Percentiles rank a stretch among this genome's conserved stretches.
Conservation (phyloP, 495 filamentous ascomycete species). For the Chlorociboria aeruginascens region DNA sequence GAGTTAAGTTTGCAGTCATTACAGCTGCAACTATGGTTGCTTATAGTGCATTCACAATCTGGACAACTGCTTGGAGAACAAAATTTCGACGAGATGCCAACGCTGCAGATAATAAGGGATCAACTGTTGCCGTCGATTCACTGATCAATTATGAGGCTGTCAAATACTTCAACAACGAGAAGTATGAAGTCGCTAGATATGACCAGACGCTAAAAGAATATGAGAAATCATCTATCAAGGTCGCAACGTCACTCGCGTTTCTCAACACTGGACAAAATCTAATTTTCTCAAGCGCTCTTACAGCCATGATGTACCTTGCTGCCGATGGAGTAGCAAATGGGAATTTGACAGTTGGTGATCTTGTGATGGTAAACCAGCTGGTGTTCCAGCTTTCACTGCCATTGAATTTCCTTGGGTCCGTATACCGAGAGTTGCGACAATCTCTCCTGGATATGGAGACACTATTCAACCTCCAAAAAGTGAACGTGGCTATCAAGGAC, state of each 20-base stretch:
- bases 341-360: slow-evolving; percentile 78
- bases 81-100: slow-evolving; percentile 93
- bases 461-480: slow-evolving; percentile 96
- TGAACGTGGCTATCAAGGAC: slow-evolving; percentile 81
- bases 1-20: slow-evolving; percentile 79
- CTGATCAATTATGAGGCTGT: slow-evolving; percentile 98
- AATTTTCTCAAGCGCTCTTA: slow-evolving; percentile 90
- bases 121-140: slow-evolving; percentile 90
- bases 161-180: slow-evolving; percentile 99
- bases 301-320: slow-evolving; percentile 96
- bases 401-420: slow-evolving; percentile 88
- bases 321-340: slow-evolving; percentile 78
- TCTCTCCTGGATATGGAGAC: slow-evolving; percentile 97
- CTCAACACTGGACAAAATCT: slow-evolving; percentile 97
- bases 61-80: slow-evolving; percentile 91
- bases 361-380: slow-evolving; percentile 97
- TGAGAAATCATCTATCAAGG: slow-evolving; percentile 90
- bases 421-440: slow-evolving; percentile 91
- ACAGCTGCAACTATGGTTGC: slow-evolving; percentile 84
- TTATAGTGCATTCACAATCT: slow-evolving; percentile 90
- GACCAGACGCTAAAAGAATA: slow-evolving; percentile 77
- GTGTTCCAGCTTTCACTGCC: slow-evolving; percentile 96
- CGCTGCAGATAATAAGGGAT: slow-evolving; percentile 88
- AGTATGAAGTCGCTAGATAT: slow-evolving; percentile 83
- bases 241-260: slow-evolving; percentile 82